Evolutionary conservation across 805 yeast genomes (phyloP), one percentile per base, ranked within the genome.

Genomic region (Saturnispora mendoncae): DNA sequence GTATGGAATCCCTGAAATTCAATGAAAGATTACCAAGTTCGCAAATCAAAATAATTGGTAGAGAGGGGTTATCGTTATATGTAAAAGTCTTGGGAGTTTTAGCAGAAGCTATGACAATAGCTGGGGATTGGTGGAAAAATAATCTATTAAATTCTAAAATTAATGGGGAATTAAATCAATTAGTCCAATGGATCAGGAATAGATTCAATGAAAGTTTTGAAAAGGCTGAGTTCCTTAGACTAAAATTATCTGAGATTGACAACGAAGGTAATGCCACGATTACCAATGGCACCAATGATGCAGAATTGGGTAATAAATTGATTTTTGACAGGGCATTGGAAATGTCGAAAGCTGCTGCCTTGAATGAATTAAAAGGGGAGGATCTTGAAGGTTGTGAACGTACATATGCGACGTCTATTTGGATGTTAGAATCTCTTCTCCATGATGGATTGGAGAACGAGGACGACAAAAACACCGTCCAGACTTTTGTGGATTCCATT

Each of bases 281-380:
- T n/a, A n/a, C n/a, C n/a, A n/a, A n/a, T n/a, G n/a, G n/a, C 13
- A 15, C 18, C 23, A 25, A 31, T 7, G 32, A 36, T 19, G 48
- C 50, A 21, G 53, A 55, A 40, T 69, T 78, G 6, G 71, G 94
- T 3, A 97, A 90, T 58, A 84, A 84, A 55, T 68, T 88, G 49
- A 76, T 88, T 20, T 92, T 90, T 62, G 96, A 92, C 52, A 70
- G 97, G 37, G 97, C 97, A 2, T 70, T 90, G 54, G 97, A 90
- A 54, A 84, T 88, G 67, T 84, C 95, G 2, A 75, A 94, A 52
- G 78, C 77, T 38, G 95, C 97, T 1, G 97, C 97, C 0, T 80
- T 83, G 42, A 78, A 81, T 56, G 98, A 90, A 62, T 68, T 87
- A 52, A 37, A 35, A 31, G 84, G 84, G 34, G 81, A 76, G 42